Conservation (phyloP, 805 yeast species). For the Candida boleticola region DNA sequence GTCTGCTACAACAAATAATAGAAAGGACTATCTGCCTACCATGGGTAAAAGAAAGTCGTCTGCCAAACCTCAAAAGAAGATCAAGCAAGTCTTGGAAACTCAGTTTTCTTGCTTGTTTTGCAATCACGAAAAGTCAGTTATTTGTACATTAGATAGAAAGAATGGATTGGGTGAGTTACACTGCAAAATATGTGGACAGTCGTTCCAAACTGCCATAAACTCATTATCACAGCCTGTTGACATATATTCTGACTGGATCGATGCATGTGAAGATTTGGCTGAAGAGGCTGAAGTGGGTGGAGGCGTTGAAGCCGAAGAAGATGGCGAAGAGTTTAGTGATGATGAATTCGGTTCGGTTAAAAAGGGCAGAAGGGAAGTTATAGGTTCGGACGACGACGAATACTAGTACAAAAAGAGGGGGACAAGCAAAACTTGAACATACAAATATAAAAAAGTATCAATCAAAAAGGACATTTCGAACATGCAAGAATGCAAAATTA, state of each 20-base stretch:
- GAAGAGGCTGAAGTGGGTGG: conserved; percentile 48
- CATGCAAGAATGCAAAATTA: too few relatives aligned
- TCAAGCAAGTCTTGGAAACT: conserved; percentile 76
- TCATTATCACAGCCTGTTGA: conserved; percentile 88
- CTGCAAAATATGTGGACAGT: conserved; percentile 93
- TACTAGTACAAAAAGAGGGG: too few relatives aligned
- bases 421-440: too few relatives aligned
- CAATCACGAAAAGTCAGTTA: conserved; percentile 90
- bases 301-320: conserved; percentile 15
- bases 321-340: conserved; percentile 28
- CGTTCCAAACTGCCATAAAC: conserved; percentile 85
- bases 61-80: conserved; percentile 74
- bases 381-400: conserved; percentile 31
- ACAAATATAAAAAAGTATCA: too few relatives aligned
- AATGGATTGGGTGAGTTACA: conserved; percentile 76
- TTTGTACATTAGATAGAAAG: conserved; percentile 85
- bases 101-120: conserved; percentile 91
- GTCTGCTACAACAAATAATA: too few relatives aligned
- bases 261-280: conserved; percentile 89
- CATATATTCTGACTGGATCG: conserved; percentile 96
- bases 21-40: not conserved
- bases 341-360: conserved; percentile 26
- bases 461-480: too few relatives aligned
- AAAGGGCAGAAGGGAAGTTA: conserved; percentile 16
- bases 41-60: conserved; percentile 84